Base-by-base conservation (phyloP, 495 filamentous ascomycete species). In the Haplographium delicatum region DNA sequence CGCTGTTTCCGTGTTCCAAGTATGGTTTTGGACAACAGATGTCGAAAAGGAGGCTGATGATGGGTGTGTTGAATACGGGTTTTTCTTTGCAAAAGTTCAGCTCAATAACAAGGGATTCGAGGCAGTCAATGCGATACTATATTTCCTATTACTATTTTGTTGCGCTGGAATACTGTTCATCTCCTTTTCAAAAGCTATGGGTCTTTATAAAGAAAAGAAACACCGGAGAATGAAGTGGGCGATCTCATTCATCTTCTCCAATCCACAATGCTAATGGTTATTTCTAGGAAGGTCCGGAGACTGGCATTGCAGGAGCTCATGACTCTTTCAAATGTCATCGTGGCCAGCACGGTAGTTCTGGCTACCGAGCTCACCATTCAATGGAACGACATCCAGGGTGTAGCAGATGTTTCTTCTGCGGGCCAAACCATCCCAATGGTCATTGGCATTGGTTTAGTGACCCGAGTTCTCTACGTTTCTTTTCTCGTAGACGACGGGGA, bases 401-500 rank as follows among this genome's bases (percentile, higher is more conserved):
- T 66, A 6, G 44, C 53, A 33, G 50, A 50, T 10, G 38, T 64
- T n/a, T 57, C 52, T 15, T 56, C 61, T 1, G 57, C 62, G 0
- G 62, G 62, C 0, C 69, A 73, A 28, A 56, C 66, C 0, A 68
- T 72, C 8, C 69, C 69, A 0, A 59, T 72, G 4, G 26, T 69
- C 3, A 52, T 71, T 23, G 63, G 47, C 10, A 42, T 50, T 22
- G 47, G 38, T 1, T 15, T 42, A 7, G 18, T 43, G 10, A 15
- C n/a, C 3, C 20, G 47, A 10, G 47, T 50, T 13, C 2, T 43
- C 9, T 50, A 50, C 20, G 22, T 43, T 22, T 47, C 19, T 31
- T 24, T 24, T 6, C 25, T 30, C 23, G 16, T 45, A 22, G 43
- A 45, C 43, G 20, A 31, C 5, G 26, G 2, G 1, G 15, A 45